Base-by-base conservation (phyloP, 2,329 filamentous ascomycete genomes). In the Helotiales sp. region DNA sequence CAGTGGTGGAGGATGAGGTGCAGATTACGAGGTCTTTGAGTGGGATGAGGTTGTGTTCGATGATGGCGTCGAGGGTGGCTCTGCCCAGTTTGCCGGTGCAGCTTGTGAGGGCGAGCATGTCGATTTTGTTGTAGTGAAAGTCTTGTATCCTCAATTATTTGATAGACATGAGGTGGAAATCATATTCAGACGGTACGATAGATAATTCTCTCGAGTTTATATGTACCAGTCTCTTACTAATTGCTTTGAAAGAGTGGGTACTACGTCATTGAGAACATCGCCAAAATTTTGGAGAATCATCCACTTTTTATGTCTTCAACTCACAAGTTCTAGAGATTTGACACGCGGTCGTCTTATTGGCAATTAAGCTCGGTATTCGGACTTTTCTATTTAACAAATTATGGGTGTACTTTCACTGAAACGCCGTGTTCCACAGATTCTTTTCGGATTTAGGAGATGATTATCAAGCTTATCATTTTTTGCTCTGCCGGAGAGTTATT, bases 51-150 rank as follows among this genome's bases (percentile, higher is more conserved):
- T 57, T 45, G 49, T 72, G 67, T 2, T 64, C 52, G 26, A 71
- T 57, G 40, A 74, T 66, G 22, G 67, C 68, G n/a, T 37, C 24
- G 37, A 72, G 69, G 22, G 69, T 65, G 22, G 71, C 63, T 28
- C 40, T 43, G 58, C 72, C 72, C 6, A 74, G 64, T 55, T 72
- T 73, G 11, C 71, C 71, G 32, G 70, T 71, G 40, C 57, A 63
- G 26, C 65, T 69, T 45, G 71, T 73, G 17, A 72, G 58, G 24
- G 69, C 67, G n/a, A 69, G 52, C 67, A 71, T 71, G 20, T 59
- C 58, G 40, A 50, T 26, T 2, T 17, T 30, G 2, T 24, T 32
- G 7, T 13, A 15, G 15, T 30, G 6, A 11, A 15, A 15, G 32
- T 6, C 5, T 40, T 15, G 8, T 6, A 11, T n/a, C n/a, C n/a